Conservation (phyloP, 805 yeast genomes). For the Sugiyamaella valdiviana region DNA sequence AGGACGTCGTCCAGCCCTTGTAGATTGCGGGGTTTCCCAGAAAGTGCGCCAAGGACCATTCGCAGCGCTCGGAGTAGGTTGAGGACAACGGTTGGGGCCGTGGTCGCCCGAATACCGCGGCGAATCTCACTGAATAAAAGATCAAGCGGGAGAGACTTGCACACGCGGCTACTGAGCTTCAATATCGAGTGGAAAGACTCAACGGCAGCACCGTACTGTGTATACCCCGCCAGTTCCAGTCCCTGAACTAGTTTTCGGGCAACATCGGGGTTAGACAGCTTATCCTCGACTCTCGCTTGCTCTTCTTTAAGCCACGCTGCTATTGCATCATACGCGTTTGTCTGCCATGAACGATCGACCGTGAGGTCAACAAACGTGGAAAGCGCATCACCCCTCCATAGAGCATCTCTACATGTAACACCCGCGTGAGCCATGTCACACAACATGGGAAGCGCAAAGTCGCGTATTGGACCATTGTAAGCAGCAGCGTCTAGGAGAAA, state of each 20-base stretch:
- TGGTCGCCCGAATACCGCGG: not conserved
- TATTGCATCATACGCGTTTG: constrained; percentile 48
- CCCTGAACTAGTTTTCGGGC: constrained; percentile 15
- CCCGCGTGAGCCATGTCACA: constrained; percentile 49
- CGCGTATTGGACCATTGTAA: constrained; percentile 42
- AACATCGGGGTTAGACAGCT: constrained; percentile 5
- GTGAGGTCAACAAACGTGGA: constrained; percentile 36
- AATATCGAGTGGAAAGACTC: constrained; percentile 19
- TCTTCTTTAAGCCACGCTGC: constrained; percentile 32
- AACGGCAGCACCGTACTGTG: constrained; percentile 15
- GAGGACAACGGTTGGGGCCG: not conserved
- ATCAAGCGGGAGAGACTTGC: constrained; percentile 9
- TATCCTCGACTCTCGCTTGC: constrained; percentile 16
- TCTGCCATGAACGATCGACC: constrained; percentile 52
- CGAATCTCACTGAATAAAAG: not conserved
- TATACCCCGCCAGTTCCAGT: constrained; percentile 14
- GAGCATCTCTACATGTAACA: constrained; percentile 33
- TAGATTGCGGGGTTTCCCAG: not conserved
- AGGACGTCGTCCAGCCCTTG: not conserved
- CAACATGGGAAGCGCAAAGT: constrained; percentile 47
- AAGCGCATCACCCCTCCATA: constrained; percentile 37
- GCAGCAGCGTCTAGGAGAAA: constrained; percentile 36
- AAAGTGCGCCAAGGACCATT: not conserved
- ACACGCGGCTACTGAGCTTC: constrained; percentile 14
- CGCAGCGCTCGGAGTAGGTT: not conserved